These are phyloP conservation scores for Hypomyces rosellus DNA, from an alignment of 2,329 filamentous ascomycete species.

Conservation along the genomic window DNA sequence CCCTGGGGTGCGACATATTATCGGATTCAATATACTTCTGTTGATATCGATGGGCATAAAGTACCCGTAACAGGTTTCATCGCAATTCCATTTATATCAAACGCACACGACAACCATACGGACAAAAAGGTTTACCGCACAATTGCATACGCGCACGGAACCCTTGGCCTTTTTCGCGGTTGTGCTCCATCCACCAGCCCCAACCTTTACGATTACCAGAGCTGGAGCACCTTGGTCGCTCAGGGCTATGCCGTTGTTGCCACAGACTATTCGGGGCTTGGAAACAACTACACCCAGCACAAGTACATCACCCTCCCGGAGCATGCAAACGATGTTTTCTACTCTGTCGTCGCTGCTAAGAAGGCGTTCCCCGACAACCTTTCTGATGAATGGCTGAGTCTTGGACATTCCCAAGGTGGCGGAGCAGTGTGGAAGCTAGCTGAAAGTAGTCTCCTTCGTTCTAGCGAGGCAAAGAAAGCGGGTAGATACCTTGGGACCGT, in stretches of 20 bases:
- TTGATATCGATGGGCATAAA: conserved; percentile 8
- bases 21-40: conserved; percentile 16
- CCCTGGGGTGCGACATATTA: conserved; percentile 11
- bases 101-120: not conserved
- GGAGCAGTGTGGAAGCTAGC: conserved; percentile 17
- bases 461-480: not conserved
- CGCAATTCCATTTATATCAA: conserved; percentile 7
- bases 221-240: conserved; percentile 7
- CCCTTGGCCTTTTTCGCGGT: conserved; percentile 7
- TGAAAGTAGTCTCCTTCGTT: conserved; percentile 10
- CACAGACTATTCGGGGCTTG: conserved; percentile 18
- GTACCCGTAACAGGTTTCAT: conserved; percentile 13
- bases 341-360: conserved; percentile 9
- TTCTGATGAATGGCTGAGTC: conserved; percentile 10
- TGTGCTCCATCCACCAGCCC: conserved; percentile 12
- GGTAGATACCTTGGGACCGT: conserved; percentile 14
- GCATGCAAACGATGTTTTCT: conserved; percentile 14
- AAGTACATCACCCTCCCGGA: conserved; percentile 13
- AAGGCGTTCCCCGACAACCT: conserved; percentile 3
- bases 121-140: not conserved
- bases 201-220: conserved; percentile 9
- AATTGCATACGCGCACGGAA: conserved; percentile 13
- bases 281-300: conserved; percentile 17
- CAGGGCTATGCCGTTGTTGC: conserved; percentile 15
- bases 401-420: conserved; percentile 17